Percentiles rank a stretch among this genome's conserved stretches.
Evolutionary conservation across 495 filamentous ascomycete species (phyloP).

Genomic region (Neurospora sp.): DNA sequence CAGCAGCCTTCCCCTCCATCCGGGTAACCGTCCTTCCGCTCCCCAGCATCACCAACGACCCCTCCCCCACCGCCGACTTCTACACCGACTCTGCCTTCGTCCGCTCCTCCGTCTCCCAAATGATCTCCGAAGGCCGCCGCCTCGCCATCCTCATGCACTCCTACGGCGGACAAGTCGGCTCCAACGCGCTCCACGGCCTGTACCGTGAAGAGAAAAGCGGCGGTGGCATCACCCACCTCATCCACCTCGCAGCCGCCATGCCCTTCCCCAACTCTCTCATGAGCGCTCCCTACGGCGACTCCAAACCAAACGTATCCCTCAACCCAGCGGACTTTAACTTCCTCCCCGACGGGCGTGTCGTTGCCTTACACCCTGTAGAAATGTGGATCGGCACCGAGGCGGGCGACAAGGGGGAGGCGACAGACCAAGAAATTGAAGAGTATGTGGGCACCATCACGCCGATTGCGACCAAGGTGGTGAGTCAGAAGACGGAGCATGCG

Average conservation of each 20-base stretch:
- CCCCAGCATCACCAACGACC: background rate
- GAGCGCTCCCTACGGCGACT: background rate
- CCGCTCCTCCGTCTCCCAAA: background rate
- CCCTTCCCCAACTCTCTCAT: background rate
- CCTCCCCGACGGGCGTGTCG: background rate
- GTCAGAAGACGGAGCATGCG: background rate
- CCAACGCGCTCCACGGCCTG: conserved; percentile 17
- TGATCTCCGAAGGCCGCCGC: background rate
- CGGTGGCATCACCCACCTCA: background rate
- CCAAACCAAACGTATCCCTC: background rate
- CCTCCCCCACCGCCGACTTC: background rate
- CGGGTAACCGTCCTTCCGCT: background rate
- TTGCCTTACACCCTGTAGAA: background rate
- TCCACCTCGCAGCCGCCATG: background rate
- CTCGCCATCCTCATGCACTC: conserved; percentile 26
- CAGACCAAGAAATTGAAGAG: background rate
- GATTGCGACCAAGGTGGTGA: background rate
- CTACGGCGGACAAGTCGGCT: conserved; percentile 25
- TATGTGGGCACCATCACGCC: background rate
- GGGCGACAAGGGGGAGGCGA: background rate
- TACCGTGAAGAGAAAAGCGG: too few species aligned
- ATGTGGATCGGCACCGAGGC: background rate
- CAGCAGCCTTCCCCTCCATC: background rate
- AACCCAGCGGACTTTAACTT: background rate
- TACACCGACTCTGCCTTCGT: background rate